phyloP scores from a whole-genome alignment of 306 rosid genomes.

The Corylus heterophylla region DNA sequence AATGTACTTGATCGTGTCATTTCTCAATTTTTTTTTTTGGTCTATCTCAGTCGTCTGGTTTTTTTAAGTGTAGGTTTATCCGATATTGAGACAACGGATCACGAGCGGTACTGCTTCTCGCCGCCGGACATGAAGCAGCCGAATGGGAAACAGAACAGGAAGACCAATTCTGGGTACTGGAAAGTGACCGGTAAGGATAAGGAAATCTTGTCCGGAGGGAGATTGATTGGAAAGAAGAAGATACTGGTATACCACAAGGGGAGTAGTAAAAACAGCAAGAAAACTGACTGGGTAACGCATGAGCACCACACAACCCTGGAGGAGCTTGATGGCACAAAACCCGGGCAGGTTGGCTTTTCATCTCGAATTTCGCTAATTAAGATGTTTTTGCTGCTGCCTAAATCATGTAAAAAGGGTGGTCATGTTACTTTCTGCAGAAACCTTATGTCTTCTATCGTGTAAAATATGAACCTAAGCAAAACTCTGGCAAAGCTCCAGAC shows the following conservation, averaged over 20 bases:
- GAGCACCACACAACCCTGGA: slow-evolving; percentile 69
- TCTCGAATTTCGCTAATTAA: background rate
- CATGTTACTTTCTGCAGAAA: slow-evolving; percentile 48
- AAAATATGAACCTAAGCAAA: slow-evolving; percentile 36
- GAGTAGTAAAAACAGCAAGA: slow-evolving; percentile 82
- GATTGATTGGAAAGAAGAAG: slow-evolving; percentile 86
- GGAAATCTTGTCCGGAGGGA: slow-evolving; percentile 56
- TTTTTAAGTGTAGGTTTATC: slow-evolving; percentile 55
- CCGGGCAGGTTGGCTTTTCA: slow-evolving; percentile 66
- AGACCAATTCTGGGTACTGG: slow-evolving; percentile 81
- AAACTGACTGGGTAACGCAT: slow-evolving; percentile 88
- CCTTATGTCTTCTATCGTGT: slow-evolving; percentile 76
- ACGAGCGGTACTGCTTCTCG: slow-evolving; percentile 95
- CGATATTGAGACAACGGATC: slow-evolving; percentile 65
- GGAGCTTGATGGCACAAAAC: slow-evolving; percentile 93
- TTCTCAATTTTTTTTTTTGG: background rate
- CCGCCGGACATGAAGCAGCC: slow-evolving; percentile 52
- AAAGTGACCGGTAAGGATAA: slow-evolving; percentile 95
- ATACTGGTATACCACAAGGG: slow-evolving; percentile 85
- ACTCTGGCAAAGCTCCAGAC: background rate
- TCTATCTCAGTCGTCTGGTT: no score
- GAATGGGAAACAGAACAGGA: slow-evolving; percentile 83
- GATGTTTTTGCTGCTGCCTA: background rate
- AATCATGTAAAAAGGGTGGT: no score
- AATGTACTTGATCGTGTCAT: no score